Percentiles rank a stretch among this genome's conserved stretches.
phyloP scores from a whole-genome alignment of 192 early-diverging fungal species.

The Gamsiella multidivaricata region DNA sequence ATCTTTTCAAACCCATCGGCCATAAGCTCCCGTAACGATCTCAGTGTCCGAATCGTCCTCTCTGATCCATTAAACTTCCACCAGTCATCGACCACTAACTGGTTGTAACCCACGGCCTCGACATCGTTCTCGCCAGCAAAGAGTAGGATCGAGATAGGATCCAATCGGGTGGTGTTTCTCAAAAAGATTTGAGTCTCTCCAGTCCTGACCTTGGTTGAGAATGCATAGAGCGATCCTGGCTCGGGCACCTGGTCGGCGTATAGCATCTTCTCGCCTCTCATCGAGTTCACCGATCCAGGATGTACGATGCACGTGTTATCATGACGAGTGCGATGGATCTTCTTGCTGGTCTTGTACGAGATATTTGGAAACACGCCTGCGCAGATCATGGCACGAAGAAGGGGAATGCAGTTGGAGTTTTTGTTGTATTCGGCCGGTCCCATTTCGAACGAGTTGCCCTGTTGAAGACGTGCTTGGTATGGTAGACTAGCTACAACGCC shows the following conservation, averaged over 20 bases:
- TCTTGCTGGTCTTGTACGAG: slow-evolving; percentile 54
- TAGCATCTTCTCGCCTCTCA: slow-evolving; percentile 41
- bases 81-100: slow-evolving; percentile 55
- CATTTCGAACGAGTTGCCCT: slow-evolving; percentile 38
- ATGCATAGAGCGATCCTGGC: slow-evolving; percentile 56
- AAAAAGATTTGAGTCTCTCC: slow-evolving; percentile 55
- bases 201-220: slow-evolving; percentile 54
- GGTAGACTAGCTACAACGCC: slow-evolving; percentile 55
- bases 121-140: slow-evolving; percentile 57
- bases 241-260: slow-evolving; percentile 28
- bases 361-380: slow-evolving; percentile 88
- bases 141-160: slow-evolving; percentile 54
- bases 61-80: slow-evolving; percentile 53
- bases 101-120: slow-evolving; percentile 38
- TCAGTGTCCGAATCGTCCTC: slow-evolving; percentile 30
- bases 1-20: slow-evolving; percentile 52
- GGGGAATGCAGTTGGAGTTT: slow-evolving; percentile 65
- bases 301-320: slow-evolving; percentile 56
- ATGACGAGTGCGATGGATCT: slow-evolving; percentile 51
- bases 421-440: slow-evolving; percentile 63
- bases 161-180: slow-evolving; percentile 51
- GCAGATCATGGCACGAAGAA: slow-evolving; percentile 80
- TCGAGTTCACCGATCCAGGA: slow-evolving; percentile 57
- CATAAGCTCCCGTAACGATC: slow-evolving; percentile 38
- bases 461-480: slow-evolving; percentile 36